These are phyloP conservation scores for Prillingera fragicola DNA, from an alignment of 1,284 basidiomycete species.

Conservation along the genomic window DNA sequence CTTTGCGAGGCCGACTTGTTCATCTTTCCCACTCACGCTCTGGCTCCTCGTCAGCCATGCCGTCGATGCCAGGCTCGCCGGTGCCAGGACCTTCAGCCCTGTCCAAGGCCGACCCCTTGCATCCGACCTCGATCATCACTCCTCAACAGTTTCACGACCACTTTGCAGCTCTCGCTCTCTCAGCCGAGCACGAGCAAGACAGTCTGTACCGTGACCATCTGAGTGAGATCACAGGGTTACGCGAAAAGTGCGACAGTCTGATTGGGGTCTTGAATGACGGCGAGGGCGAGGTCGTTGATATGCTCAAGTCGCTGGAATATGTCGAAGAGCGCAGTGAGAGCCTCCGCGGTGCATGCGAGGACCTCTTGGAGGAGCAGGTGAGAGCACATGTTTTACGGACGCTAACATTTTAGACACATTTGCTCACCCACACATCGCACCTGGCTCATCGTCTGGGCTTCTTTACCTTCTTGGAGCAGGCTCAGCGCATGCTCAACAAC, in stretches of 20 bases:
- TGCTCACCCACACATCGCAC: conserved; percentile 68
- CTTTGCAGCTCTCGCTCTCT: conserved; percentile 77
- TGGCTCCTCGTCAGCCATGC: conserved; percentile 11
- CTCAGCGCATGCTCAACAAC: conserved; percentile 83
- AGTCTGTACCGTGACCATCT: conserved; percentile 80
- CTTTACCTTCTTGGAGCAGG: conserved; percentile 84
- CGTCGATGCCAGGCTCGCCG: conserved; percentile 14
- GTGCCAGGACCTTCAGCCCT: conserved; percentile 21
- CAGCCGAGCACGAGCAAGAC: conserved; percentile 84
- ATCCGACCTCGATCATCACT: conserved; percentile 61
- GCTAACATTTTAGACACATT: conserved; percentile 55
- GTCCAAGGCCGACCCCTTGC: conserved; percentile 39
- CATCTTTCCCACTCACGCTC: conserved; percentile 7
- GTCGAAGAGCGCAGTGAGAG: conserved; percentile 83
- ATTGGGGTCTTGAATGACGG: conserved; percentile 64
- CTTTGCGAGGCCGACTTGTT: not conserved
- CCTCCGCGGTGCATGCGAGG: conserved; percentile 82
- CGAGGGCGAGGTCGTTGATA: conserved; percentile 65
- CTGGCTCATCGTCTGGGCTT: conserved; percentile 74
- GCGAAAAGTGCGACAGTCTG: conserved; percentile 67
- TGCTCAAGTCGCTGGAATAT: conserved; percentile 72
- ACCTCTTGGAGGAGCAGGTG: conserved; percentile 77
- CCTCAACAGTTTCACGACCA: conserved; percentile 93
- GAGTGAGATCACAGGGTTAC: conserved; percentile 63
- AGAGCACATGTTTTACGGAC: conserved; percentile 21